Evolutionary conservation across 2,329 filamentous ascomycete species (phyloP).

Genomic region (Xylariaceae sp.): DNA sequence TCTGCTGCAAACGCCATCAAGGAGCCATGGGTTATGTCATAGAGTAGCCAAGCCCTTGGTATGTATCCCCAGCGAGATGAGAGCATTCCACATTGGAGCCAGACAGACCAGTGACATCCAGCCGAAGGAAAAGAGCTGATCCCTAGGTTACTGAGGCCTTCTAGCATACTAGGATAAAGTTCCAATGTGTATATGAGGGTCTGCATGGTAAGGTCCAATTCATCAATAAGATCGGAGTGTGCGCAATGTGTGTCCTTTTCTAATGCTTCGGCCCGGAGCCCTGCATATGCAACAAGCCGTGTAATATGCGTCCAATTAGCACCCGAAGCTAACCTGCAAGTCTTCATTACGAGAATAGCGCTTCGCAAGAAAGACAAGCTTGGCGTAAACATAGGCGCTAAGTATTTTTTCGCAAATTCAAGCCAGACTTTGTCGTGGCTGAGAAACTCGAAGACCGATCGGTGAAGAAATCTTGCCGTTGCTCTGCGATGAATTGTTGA

Average conservation of each 20-base stretch:
- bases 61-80: no score
- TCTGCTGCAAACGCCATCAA: constrained; percentile 21
- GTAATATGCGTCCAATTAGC: not conserved
- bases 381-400: constrained; percentile 7
- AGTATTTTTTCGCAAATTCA: not conserved
- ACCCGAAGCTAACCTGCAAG: not conserved
- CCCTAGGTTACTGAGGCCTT: no score
- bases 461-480: constrained; percentile 24
- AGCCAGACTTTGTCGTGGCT: not conserved
- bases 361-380: constrained; percentile 11
- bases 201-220: constrained; percentile 19
- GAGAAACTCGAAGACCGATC: constrained; percentile 32
- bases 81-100: not conserved
- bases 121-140: not conserved
- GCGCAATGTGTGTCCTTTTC: not conserved
- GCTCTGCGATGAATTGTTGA: not conserved
- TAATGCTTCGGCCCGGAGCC: not conserved
- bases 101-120: constrained; percentile 5
- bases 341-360: constrained; percentile 22
- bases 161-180: not conserved
- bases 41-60: not conserved
- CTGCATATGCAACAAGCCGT: not conserved
- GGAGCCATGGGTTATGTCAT: constrained; percentile 1
- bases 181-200: not conserved
- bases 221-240: constrained; percentile 4